phyloP scores from a whole-genome alignment of 1,139 yeast species.

The Hyphopichia buzzinii region DNA sequence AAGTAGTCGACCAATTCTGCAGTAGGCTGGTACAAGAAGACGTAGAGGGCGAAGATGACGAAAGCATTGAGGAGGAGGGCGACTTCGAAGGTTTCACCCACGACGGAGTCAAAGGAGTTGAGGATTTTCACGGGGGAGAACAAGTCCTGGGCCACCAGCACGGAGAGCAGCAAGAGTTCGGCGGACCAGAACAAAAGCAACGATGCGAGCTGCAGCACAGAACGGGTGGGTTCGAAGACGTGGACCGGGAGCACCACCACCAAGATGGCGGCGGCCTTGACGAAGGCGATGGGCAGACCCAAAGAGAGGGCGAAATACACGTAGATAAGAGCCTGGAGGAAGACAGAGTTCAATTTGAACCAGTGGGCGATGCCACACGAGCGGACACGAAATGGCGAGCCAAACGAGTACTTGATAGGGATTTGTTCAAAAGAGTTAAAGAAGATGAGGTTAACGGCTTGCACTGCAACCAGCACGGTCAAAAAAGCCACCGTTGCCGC shows the following conservation, averaged over 20 bases:
- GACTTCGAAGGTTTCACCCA: slow-evolving; percentile 8
- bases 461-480: slow-evolving; percentile 11
- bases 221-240: slow-evolving; percentile 2
- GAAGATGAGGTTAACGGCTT: slow-evolving; percentile 8
- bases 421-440: slow-evolving; percentile 12
- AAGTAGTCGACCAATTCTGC: slow-evolving; percentile 40
- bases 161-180: background rate
- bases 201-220: slow-evolving; percentile 3
- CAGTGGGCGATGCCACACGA: slow-evolving; percentile 13
- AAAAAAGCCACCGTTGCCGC: slow-evolving; percentile 5
- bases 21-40: slow-evolving; percentile 40
- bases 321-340: slow-evolving; percentile 5
- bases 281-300: slow-evolving; percentile 6
- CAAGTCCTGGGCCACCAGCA: slow-evolving; percentile 2
- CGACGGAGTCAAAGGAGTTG: slow-evolving; percentile 15
- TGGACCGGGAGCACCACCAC: slow-evolving; percentile 1
- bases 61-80: slow-evolving; percentile 11
- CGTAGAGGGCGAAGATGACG: slow-evolving; percentile 14
- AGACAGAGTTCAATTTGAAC: slow-evolving; percentile 7
- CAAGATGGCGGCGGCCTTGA: slow-evolving; percentile 10
- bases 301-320: slow-evolving; percentile 2
- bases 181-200: slow-evolving; percentile 2
- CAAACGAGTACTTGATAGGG: slow-evolving; percentile 16
- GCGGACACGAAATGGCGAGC: slow-evolving; percentile 12
- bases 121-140: slow-evolving; percentile 24